Conservation (phyloP, 169 alveolate genomes). For the Plasmodium blacklocki region DNA sequence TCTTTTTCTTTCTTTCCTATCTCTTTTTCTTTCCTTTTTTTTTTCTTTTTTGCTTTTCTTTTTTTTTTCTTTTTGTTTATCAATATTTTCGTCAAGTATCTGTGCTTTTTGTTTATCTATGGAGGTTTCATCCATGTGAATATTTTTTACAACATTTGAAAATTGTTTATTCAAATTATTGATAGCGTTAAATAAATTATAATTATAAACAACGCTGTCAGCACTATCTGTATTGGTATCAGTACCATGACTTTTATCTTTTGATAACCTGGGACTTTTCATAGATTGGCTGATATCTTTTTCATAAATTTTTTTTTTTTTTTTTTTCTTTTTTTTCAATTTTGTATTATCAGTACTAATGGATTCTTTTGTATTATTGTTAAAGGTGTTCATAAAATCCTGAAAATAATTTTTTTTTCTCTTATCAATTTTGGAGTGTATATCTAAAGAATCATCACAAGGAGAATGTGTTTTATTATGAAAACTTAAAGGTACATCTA, state of each 20-base stretch:
- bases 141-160: conserved; percentile 59
- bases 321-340: conserved; percentile 1
- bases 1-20: neutral
- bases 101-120: neutral
- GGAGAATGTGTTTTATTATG: too few species aligned
- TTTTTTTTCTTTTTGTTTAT: neutral
- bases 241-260: conserved; percentile 2
- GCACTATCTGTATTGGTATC: conserved; percentile 33
- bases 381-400: conserved; percentile 23
- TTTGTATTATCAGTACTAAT: neutral
- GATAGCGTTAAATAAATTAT: conserved; percentile 41
- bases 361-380: neutral
- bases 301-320: conserved; percentile 4
- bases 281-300: neutral
- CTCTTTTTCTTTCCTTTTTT: neutral
- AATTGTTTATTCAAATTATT: conserved; percentile 46
- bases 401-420: conserved; percentile 40
- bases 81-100: neutral
- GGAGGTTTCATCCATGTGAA: neutral
- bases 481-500: too few species aligned
- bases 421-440: neutral
- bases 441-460: too few species aligned
- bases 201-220: conserved; percentile 67
- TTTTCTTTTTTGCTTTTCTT: neutral
- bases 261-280: neutral